These are phyloP conservation scores for Herpotrichia juniperi DNA, from an alignment of 2,329 filamentous ascomycete species.

Conservation along the genomic window DNA sequence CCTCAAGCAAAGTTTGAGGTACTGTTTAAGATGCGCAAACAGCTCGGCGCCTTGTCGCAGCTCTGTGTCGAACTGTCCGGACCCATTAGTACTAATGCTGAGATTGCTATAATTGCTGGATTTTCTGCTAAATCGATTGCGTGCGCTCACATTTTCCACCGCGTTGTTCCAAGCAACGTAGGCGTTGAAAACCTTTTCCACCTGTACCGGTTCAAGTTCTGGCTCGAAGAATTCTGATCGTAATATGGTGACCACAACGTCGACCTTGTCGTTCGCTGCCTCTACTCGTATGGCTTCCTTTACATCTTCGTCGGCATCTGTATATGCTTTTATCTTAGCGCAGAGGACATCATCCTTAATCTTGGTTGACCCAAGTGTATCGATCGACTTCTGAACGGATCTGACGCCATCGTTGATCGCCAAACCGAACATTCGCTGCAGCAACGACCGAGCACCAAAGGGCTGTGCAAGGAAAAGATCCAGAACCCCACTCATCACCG, in stretches of 20 bases:
- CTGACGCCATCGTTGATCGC: conserved; percentile 90
- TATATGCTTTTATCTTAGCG: conserved; percentile 81
- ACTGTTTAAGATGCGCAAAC: conserved; percentile 93
- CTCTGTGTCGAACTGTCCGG: conserved; percentile 72
- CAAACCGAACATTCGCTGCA: conserved; percentile 93
- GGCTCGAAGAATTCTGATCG: conserved; percentile 78
- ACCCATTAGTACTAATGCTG: conserved; percentile 30
- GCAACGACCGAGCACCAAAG: conserved; percentile 84
- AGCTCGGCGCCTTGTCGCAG: conserved; percentile 88
- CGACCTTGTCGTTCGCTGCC: conserved; percentile 74
- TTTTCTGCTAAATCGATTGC: conserved; percentile 37
- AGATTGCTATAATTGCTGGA: conserved; percentile 39
- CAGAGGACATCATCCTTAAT: conserved; percentile 82
- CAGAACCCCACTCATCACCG: conserved; percentile 94
- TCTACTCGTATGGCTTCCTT: conserved; percentile 78
- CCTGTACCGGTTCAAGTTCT: conserved; percentile 73
- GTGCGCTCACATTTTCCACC: conserved; percentile 75
- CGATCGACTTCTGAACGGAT: conserved; percentile 85
- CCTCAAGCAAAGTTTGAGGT: conserved; percentile 88
- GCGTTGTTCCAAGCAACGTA: conserved; percentile 96
- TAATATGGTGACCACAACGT: conserved; percentile 84
- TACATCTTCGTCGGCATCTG: conserved; percentile 73
- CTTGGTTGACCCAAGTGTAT: conserved; percentile 70
- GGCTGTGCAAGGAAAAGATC: conserved; percentile 96
- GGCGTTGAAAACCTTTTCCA: conserved; percentile 86